Evolutionary conservation across 148 eudicot species (phyloP).

Genomic region (Silene latifolia): DNA sequence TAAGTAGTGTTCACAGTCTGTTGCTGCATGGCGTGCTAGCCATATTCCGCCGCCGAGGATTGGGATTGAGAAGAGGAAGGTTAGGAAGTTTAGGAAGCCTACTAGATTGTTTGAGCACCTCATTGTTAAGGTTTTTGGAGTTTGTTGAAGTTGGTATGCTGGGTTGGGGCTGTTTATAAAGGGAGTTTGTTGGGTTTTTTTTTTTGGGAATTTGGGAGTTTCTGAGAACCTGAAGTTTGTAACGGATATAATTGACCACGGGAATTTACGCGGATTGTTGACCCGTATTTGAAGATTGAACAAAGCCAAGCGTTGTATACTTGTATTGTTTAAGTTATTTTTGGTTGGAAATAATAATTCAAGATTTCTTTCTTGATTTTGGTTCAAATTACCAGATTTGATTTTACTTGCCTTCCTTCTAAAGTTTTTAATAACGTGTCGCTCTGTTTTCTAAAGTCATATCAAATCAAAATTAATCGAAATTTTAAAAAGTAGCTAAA

Average conservation of each 20-base stretch:
- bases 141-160: not conserved
- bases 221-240: not conserved
- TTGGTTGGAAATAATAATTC: not conserved
- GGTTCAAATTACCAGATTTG: too few relatives aligned
- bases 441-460: too few relatives aligned
- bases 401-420: too few relatives aligned
- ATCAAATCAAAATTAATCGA: too few relatives aligned
- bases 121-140: slow-evolving; percentile 13
- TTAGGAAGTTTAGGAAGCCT: slow-evolving; percentile 62
- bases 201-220: not conserved
- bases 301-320: too few relatives aligned
- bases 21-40: slow-evolving; percentile 52
- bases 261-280: not conserved
- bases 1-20: slow-evolving; percentile 73
- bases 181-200: not conserved
- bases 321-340: not conserved
- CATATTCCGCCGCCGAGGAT: slow-evolving; percentile 71
- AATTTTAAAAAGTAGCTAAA: too few relatives aligned
- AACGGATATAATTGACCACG: not conserved
- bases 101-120: slow-evolving; percentile 48
- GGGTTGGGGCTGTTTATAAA: too few relatives aligned
- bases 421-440: too few relatives aligned
- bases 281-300: not conserved
- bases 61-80: slow-evolving; percentile 70
- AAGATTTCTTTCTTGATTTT: not conserved